Evolutionary conservation across 2,329 filamentous ascomycete species (phyloP).

Genomic region (Diaporthe destruens): DNA sequence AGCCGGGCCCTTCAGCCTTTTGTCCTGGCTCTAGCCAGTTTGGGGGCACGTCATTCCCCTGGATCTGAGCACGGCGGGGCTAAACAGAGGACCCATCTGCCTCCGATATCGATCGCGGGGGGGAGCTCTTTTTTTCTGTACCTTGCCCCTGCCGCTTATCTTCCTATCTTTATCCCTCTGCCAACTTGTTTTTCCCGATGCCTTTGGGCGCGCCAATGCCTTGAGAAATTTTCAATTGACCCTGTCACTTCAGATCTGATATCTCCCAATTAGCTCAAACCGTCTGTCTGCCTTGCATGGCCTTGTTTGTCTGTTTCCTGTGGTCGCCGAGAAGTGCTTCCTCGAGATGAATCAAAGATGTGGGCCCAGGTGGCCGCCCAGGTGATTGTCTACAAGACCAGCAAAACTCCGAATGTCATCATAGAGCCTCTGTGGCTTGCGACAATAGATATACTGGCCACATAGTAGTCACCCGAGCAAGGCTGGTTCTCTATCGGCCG

Average conservation of each 20-base stretch:
- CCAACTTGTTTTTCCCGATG: not conserved
- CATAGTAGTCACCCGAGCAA: too few relatives aligned
- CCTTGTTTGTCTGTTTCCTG: not conserved
- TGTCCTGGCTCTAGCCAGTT: slow-evolving; percentile 27
- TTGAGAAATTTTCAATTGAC: not conserved
- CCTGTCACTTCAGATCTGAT: not conserved
- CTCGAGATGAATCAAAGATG: too few relatives aligned
- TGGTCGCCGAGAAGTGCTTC: too few relatives aligned
- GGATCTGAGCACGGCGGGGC: slow-evolving; percentile 31
- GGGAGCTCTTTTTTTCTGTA: slow-evolving; percentile 4
- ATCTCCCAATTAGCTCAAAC: too few relatives aligned
- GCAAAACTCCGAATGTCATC: too few relatives aligned
- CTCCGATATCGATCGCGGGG: slow-evolving; percentile 12
- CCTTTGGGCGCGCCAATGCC: not conserved
- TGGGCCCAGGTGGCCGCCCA: too few relatives aligned
- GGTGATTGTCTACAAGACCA: too few relatives aligned
- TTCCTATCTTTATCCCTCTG: not conserved
- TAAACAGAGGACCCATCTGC: not conserved
- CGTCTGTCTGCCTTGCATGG: too few relatives aligned
- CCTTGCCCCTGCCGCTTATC: not conserved
- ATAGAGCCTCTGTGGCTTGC: too few relatives aligned
- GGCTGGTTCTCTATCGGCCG: too few relatives aligned
- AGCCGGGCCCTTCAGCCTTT: slow-evolving; percentile 4
- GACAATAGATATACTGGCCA: too few relatives aligned
- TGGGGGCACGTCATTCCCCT: slow-evolving; percentile 28